Base-by-base conservation (phyloP, 2,329 filamentous ascomycete species). In the Penicillium paneum region DNA sequence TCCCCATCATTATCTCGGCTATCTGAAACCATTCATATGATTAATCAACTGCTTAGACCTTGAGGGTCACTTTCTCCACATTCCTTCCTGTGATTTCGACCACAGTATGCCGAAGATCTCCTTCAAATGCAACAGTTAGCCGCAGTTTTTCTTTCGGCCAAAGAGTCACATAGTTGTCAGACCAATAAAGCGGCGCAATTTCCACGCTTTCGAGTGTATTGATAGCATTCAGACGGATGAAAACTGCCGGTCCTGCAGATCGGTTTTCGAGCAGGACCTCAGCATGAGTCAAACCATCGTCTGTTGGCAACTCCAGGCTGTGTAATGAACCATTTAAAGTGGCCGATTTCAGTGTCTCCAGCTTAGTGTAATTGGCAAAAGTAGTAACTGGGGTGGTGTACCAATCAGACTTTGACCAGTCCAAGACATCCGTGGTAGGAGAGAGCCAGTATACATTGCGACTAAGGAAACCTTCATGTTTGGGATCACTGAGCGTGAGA, bases 161-260 rank as follows among this genome's bases (percentile, higher is more conserved):
- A 10, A 87, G 67, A 1, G 83, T 85, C 12, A 87, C 71, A 56
- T 86, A 87, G 56, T 87, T 87, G 57, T 86, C 83, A 0, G 78
- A 79, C 83, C 84, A 87, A 19, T 73, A 71, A 0, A 83, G 76
- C 0, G 83, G 81, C 5, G 77, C 58, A 0, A 84, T 72, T 47
- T 83, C 81, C 0, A 70, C 59, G 0, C 76, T 76, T 0, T 54
- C 58, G 0, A 66, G 55, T 2, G 50, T 57, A 56, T 83, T 75
- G 0, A 83, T 72, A 1, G 84, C 64, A 42, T 77, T 77, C 29
- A 86, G 50, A 2, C 78, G 72, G 8, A 87, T 60, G 57, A 87
- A 87, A 42, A 86, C 79, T 0, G 83, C 84, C 0, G 84, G 84
- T 0, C 80, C 66, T 0, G 69, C 51, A 0, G 80, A 79, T 39